Percentiles rank a stretch among this genome's conserved stretches.
These are phyloP conservation scores for Pleurostoma richardsiae DNA, from an alignment of 2,329 filamentous ascomycete species.

Conservation along the genomic window DNA sequence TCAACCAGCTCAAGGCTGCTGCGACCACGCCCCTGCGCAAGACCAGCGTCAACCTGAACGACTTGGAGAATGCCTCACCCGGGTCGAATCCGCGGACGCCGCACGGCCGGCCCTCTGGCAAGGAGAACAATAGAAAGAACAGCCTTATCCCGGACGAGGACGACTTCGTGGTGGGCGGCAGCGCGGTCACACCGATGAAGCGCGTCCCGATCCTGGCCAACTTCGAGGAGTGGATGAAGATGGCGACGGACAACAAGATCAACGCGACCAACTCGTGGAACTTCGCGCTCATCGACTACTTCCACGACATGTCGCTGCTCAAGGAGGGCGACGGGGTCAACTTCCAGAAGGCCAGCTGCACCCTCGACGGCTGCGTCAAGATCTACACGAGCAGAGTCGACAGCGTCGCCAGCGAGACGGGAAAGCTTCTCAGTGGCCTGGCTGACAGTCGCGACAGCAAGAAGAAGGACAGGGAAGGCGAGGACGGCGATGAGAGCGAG, in stretches of 20 bases:
- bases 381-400: slow-evolving; percentile 98
- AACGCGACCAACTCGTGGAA: slow-evolving; percentile 99
- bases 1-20: slow-evolving; percentile 84
- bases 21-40: slow-evolving; percentile 66
- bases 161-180: slow-evolving; percentile 62
- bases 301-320: slow-evolving; percentile 96
- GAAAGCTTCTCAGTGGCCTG: slow-evolving; percentile 87
- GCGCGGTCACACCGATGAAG: slow-evolving; percentile 89
- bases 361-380: slow-evolving; percentile 95
- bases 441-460: slow-evolving; percentile 81
- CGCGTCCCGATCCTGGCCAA: slow-evolving; percentile 93
- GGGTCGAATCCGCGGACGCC: slow-evolving; percentile 54
- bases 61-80: slow-evolving; percentile 52
- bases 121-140: slow-evolving; percentile 23
- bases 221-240: slow-evolving; percentile 99
- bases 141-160: slow-evolving; percentile 42
- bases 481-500: slow-evolving; percentile 60
- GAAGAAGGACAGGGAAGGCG: slow-evolving; percentile 60
- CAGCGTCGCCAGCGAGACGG: slow-evolving; percentile 95
- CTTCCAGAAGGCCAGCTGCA: slow-evolving; percentile 97
- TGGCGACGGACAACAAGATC: slow-evolving; percentile 99
- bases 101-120: slow-evolving; percentile 27
- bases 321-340: slow-evolving; percentile 97
- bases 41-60: slow-evolving; percentile 52
- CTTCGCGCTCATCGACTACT: slow-evolving; percentile 99